Percentiles rank a stretch among this genome's conserved stretches.
phyloP scores from a whole-genome alignment of 305 asterid genomes.

The Fraxinus xanthoxyloides region DNA sequence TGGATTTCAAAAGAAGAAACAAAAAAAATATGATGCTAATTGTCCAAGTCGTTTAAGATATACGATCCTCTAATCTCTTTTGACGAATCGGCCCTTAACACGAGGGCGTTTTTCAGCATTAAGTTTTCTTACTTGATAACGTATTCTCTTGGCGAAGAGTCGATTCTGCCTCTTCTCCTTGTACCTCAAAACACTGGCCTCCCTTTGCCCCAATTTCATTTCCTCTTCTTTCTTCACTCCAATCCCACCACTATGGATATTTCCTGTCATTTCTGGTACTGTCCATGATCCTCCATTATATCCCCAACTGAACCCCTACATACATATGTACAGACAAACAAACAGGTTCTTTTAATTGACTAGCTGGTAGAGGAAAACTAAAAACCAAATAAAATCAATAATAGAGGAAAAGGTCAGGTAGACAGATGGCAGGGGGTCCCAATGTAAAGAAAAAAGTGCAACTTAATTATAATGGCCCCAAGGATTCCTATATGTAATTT shows the following conservation, averaged over 20 bases:
- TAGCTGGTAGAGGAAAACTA: neutral
- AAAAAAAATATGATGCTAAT: neutral
- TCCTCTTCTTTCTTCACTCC: conserved; percentile 17
- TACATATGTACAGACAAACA: neutral
- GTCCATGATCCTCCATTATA: conserved; percentile 34
- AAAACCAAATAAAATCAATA: neutral
- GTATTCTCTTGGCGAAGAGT: conserved; percentile 63
- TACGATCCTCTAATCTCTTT: conserved; percentile 41
- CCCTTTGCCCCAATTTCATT: conserved; percentile 51
- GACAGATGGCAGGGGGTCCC: neutral
- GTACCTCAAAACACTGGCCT: conserved; percentile 77
- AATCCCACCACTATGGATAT: conserved; percentile 5
- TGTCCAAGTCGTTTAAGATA: neutral
- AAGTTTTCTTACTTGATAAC: conserved; percentile 79
- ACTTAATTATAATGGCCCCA: neutral
- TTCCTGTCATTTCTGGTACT: conserved; percentile 46
- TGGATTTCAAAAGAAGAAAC: neutral
- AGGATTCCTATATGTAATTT: neutral
- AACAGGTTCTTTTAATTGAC: neutral
- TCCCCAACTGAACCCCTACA: conserved; percentile 36
- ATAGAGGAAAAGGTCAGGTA: neutral
- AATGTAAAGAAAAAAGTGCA: neutral
- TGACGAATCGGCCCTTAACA: conserved; percentile 85
- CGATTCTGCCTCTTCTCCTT: conserved; percentile 78
- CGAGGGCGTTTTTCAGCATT: conserved; percentile 93